Base-by-base conservation (phyloP, 2,329 filamentous ascomycete species). In the Colletotrichum chlorophyti region DNA sequence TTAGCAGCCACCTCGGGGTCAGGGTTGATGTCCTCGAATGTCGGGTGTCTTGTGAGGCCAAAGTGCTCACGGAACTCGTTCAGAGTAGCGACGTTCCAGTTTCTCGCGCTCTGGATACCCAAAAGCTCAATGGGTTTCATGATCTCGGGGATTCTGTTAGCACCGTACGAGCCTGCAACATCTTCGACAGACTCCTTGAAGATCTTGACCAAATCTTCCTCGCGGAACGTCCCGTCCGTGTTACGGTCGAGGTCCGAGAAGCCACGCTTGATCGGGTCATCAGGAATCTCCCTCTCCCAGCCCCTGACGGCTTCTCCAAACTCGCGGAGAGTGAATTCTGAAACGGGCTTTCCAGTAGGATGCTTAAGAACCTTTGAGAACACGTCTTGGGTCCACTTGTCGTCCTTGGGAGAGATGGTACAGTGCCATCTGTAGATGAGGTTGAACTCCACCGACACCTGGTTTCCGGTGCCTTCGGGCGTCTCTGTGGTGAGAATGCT, bases 31-130 rank as follows among this genome's bases (percentile, higher is more conserved):
- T 84, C 81, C 59, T 85, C 82, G 59, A 87, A 88, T 0, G 76
- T 82, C 4, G 76, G 74, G 61, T 87, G 80, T 0, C 78, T 74
- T 64, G 82, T 79, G 42, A 88, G 70, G 14, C 77, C 76, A 63
- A 87, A 88, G 72, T 85, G 84, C 61, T 85, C 80, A 42, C 85
- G 76, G 71, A 87, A 87, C 68, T 88, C 85, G 60, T 88, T 88
- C 53, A 88, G 72, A 0, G 82, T 82, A 4, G 80, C 82, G 6
- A 84, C 72, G 43, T 83, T 80, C 84, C 85, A 88, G 15, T 77
- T 73, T 27, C 85, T 77, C 0, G 82, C 76, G 65, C 86, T 84
- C 58, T 82, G 73, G 51, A 88, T 88, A 38, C 84, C 84, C 6
- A 87, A 73, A 7, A 87, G 80, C 61, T 87, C 84, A 6, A 88